Base-by-base conservation (phyloP, 2,329 filamentous ascomycete species). In the Aspergillus sp. region DNA sequence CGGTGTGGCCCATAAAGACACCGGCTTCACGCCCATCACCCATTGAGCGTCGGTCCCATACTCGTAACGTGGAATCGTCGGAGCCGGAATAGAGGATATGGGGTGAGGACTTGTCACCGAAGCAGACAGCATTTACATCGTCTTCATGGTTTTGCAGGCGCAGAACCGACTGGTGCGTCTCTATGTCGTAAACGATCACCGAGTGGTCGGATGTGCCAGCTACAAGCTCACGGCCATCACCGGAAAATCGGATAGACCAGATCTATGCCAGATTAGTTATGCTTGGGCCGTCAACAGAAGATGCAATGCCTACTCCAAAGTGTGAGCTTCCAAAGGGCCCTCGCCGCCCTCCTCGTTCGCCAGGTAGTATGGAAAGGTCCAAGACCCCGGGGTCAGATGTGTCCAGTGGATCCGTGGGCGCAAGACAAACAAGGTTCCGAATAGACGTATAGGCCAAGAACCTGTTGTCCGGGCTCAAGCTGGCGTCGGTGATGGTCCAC, bases 111-210 rank as follows among this genome's bases (percentile, higher is more conserved):
- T 87, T 88, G 75, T 98, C 93, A 1, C 92, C 95, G 70, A 96
- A 98, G 75, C 93, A 97, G 0, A 99, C 95, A 4, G 95, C 95
- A 68, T 98, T 99, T 56, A 98, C 94, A 73, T 99, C 92, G 67
- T 96, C 87, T 4, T 86, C 80, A 71, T 99, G 95, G 0, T 92
- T 93, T 16, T 82, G 80, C 26, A 96, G 86, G 52, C 87, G 85
- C 57, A 97, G 86, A 32, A 96, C 83, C 0, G 90, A 86, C 50
- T 84, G 84, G 18, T 89, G 86, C 0, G 88, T 87, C 75, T 98
- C 93, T 57, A 99, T 90, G 70, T 98, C 95, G 73, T 96, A 97
- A 4, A 97, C 90, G 32, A 96, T 87, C 51, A 98, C 90, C 0
- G 88, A 88, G 54, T 87, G 82, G 56, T 89, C 84, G 54, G 87